Percentiles rank a stretch among this genome's conserved stretches.
phyloP scores from a whole-genome alignment of 176 grass and related monocot genomes.

The Bothriochloa decipiens region DNA sequence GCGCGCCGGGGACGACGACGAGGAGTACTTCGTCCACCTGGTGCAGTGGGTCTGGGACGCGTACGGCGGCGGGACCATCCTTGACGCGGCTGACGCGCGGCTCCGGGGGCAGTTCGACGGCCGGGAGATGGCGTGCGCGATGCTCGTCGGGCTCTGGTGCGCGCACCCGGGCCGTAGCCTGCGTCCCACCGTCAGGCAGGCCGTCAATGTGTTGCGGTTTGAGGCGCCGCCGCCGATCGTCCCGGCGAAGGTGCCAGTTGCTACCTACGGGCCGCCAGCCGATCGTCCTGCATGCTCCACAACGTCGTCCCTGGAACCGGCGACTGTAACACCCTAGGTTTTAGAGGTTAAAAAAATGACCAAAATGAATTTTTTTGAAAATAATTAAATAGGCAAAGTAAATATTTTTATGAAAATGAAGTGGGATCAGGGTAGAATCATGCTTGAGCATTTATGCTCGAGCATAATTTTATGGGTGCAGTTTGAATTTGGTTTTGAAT shows the following conservation, averaged over 20 bases:
- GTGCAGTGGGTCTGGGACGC: constrained; percentile 30
- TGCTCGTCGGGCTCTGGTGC: background rate
- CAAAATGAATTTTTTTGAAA: too few relatives aligned
- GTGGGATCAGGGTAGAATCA: too few relatives aligned
- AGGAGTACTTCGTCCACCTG: background rate
- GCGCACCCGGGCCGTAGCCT: background rate
- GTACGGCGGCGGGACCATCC: background rate
- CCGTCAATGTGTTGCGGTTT: constrained; percentile 35
- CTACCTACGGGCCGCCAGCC: background rate
- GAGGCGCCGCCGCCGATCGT: background rate
- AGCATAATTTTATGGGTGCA: too few relatives aligned
- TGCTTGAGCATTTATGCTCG: too few relatives aligned
- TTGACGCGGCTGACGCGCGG: constrained; percentile 18
- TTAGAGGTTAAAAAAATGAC: too few relatives aligned
- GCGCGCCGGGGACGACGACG: background rate
- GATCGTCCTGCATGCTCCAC: background rate
- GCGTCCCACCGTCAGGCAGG: constrained; percentile 35
- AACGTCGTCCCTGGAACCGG: background rate
- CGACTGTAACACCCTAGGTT: too few relatives aligned
- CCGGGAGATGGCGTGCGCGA: constrained; percentile 18
- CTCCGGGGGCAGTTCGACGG: background rate
- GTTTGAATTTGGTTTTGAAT: too few relatives aligned
- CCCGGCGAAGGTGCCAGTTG: constrained; percentile 9
- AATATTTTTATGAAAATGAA: too few relatives aligned
- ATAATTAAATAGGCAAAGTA: too few relatives aligned